phyloP scores from a whole-genome alignment of 805 yeast genomes.

The Starmerella riodocensis region DNA sequence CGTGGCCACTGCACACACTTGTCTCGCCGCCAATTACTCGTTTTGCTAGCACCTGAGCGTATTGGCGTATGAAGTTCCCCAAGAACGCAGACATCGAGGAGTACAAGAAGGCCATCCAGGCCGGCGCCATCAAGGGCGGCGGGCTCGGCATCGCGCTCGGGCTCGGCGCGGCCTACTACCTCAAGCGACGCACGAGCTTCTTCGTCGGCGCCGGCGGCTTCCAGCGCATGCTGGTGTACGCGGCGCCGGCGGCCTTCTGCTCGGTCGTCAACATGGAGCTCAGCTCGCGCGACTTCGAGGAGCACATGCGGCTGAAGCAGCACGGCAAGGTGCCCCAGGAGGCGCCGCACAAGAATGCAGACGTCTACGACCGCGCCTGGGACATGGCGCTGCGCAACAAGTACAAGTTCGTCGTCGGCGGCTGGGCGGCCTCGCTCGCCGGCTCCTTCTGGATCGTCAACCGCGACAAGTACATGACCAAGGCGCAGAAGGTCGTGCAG shows the following conservation, averaged over 20 bases:
- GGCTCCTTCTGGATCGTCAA: conserved; percentile 70
- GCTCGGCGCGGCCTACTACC: conserved; percentile 35
- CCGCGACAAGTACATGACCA: conserved; percentile 60
- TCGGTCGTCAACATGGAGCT: conserved; percentile 58
- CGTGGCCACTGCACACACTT: too few species aligned
- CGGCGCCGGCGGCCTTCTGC: conserved; percentile 52
- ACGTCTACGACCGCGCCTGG: conserved; percentile 1
- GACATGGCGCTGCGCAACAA: conserved; percentile 15
- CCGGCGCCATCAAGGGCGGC: conserved; percentile 51
- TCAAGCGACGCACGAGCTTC: conserved; percentile 31
- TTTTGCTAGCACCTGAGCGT: not conserved
- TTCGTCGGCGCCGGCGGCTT: conserved; percentile 22
- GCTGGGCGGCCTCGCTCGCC: conserved; percentile 71
- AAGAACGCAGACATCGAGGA: conserved; percentile 54
- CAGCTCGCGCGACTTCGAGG: conserved; percentile 56
- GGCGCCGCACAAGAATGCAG: conserved; percentile 1
- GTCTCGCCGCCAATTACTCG: not conserved
- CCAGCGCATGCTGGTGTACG: conserved; percentile 45
- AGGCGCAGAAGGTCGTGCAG: conserved; percentile 69
- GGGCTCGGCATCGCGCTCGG: conserved; percentile 46
- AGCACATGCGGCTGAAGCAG: conserved; percentile 38
- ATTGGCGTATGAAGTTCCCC: conserved; percentile 67
- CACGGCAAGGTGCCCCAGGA: conserved; percentile 9
- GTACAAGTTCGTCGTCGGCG: conserved; percentile 42
- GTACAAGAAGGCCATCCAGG: conserved; percentile 43